Base-by-base conservation (phyloP, 192 early-diverging fungal species). In the Globomyces pollinis-pini region DNA sequence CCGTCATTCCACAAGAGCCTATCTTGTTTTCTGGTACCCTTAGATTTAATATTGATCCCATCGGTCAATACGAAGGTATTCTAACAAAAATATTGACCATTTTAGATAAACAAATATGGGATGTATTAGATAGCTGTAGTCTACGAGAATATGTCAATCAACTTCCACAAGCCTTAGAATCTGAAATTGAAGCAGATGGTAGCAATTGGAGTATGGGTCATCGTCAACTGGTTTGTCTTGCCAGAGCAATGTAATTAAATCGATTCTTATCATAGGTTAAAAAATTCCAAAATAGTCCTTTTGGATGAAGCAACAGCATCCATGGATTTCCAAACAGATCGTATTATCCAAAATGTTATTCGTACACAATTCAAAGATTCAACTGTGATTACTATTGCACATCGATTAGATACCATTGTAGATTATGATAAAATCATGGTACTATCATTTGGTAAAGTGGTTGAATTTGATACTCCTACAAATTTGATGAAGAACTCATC, bases 131-230 rank as follows among this genome's bases (percentile, higher is more conserved):
- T 38, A 71, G 70, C 1, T 73, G 83, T 15, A 78, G 84, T 39
- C 70, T 95, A 5, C 78, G 86, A 57, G 70, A 81, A 2, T 73
- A 84, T 61, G 66, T 96, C 16, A 64, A 74, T 16, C 31, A 23
- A 53, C 79, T 58, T 60, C 78, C 30, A 72, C 72, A 74, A 21
- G 80, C 82, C 26, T 70, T 94, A 15, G 91, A 93, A 21, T 74
- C 83, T 1, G 75, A 76, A 38, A 88, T 99, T 35, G 52, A 18
- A 9, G 77, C 76, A 49, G 80, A 78, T 21, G 85, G 88, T 18
- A 73, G 74, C 18, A 89, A 88, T 63, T 84, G 85, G 60, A 81
- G 76, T 24, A 74, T 85, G 38, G 89, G 89, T 24, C 88, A 91
- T 62, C 73, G 86, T 7, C 90, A 93, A 65, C 63, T 93, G 18